These are phyloP conservation scores for Aspergillus udagawae DNA, from an alignment of 2,329 filamentous ascomycete species.

Conservation along the genomic window DNA sequence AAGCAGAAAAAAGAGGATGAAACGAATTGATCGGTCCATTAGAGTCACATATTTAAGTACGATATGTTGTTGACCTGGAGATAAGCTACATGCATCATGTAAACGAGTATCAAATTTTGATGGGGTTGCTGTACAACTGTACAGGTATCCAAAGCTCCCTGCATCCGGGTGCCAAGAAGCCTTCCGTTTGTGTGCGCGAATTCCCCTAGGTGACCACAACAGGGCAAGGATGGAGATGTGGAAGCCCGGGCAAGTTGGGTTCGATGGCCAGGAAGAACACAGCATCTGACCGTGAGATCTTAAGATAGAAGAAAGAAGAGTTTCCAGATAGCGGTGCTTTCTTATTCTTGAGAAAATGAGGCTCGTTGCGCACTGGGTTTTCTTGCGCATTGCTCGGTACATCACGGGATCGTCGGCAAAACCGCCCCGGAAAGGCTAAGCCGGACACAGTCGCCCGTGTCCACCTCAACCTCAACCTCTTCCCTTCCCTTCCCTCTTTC, in stretches of 20 bases:
- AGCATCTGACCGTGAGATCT: not conserved
- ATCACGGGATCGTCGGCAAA: conserved; percentile 43
- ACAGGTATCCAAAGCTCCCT: conserved; percentile 5
- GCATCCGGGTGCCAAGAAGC: conserved; percentile 22
- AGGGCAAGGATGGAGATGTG: conserved; percentile 5
- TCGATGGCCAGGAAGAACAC: not conserved
- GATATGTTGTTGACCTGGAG: not conserved
- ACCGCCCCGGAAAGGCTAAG: conserved; percentile 41
- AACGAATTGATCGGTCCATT: not conserved
- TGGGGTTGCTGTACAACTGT: not conserved
- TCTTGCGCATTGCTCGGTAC: conserved; percentile 28
- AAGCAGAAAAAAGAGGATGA: not conserved
- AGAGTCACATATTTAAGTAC: not conserved
- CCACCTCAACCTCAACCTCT: conserved; percentile 26
- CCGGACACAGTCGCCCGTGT: conserved; percentile 29
- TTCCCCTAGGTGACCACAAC: conserved; percentile 15
- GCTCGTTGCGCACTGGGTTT: not conserved
- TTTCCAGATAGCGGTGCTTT: not conserved
- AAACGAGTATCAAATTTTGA: not conserved
- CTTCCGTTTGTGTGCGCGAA: conserved; percentile 23
- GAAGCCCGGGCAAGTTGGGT: not conserved
- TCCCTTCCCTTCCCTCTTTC: conserved; percentile 27
- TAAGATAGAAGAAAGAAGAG: not conserved
- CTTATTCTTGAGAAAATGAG: not conserved
- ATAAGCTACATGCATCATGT: not conserved